phyloP scores from a whole-genome alignment of 352 stramenopile species.

The Thalassiosira hispida region DNA sequence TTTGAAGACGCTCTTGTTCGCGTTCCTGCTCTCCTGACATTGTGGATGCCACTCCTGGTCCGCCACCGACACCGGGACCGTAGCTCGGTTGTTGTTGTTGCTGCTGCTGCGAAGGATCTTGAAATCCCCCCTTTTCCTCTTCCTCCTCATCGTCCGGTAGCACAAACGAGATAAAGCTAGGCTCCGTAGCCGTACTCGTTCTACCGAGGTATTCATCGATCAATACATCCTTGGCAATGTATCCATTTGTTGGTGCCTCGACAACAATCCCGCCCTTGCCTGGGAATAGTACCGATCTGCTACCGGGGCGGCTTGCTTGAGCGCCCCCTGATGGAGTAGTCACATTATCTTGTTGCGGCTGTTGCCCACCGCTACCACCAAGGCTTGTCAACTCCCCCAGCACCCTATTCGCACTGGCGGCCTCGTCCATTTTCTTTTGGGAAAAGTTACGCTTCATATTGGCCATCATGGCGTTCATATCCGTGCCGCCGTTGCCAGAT shows the following conservation, averaged over 20 bases:
- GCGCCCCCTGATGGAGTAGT: too few relatives aligned
- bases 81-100: background rate
- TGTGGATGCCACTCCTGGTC: constrained; percentile 1
- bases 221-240: constrained; percentile 37
- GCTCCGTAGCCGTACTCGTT: constrained; percentile 1
- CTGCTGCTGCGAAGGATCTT: too few relatives aligned
- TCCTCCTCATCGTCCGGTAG: constrained; percentile 15
- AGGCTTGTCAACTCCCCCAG: constrained; percentile 18
- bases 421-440: constrained; percentile 32
- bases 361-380: background rate
- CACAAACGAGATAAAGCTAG: constrained; percentile 33
- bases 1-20: constrained; percentile 36
- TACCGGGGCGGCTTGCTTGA: background rate
- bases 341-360: background rate
- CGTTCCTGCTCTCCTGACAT: constrained; percentile 31
- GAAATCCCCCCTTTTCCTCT: too few relatives aligned
- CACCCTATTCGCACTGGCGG: constrained; percentile 24
- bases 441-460: constrained; percentile 42
- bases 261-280: constrained; percentile 49
- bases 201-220: constrained; percentile 34
- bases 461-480: constrained; percentile 35
- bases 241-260: constrained; percentile 19
- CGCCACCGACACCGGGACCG: background rate
- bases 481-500: background rate
- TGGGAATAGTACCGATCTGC: constrained; percentile 24